Conservation (phyloP, 495 filamentous ascomycete species). For the Tetracladium setigerum region DNA sequence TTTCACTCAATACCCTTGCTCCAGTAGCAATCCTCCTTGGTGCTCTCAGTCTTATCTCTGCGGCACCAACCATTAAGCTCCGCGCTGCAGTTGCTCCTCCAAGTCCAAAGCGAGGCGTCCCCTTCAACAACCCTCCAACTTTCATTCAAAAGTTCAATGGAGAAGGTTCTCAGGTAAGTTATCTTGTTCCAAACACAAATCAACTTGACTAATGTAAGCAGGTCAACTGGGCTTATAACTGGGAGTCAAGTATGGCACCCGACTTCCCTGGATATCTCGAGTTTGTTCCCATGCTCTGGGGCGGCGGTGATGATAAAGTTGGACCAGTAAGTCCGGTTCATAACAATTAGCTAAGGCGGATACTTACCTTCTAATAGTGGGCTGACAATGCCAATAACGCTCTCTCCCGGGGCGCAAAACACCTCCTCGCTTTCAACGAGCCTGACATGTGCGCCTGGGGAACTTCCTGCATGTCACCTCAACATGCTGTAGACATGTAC, state of each 20-base stretch:
- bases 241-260: constrained; percentile 39
- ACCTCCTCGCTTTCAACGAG: constrained; percentile 82
- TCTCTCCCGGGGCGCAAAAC: constrained; percentile 46
- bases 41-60: no score
- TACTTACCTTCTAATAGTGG: constrained; percentile 35
- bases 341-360: no score
- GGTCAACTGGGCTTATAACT: constrained; percentile 73
- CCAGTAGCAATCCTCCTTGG: no score
- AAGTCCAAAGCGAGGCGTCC: constrained; percentile 6
- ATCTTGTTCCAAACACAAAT: constrained; percentile 19
- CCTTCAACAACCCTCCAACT: constrained; percentile 6
- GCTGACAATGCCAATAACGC: constrained; percentile 44
- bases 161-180: constrained; percentile 34
- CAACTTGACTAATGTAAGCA: constrained; percentile 14
- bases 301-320: constrained; percentile 34
- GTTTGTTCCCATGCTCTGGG: constrained; percentile 74
- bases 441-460: constrained; percentile 49
- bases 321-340: no score
- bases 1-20: no score
- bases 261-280: constrained; percentile 36
- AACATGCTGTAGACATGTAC: constrained; percentile 52
- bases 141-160: constrained; percentile 6
- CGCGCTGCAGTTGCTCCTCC: background rate
- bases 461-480: constrained; percentile 59
- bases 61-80: no score